Percentiles rank a stretch among this genome's conserved stretches.
Evolutionary conservation across 345 rosid species (phyloP).

Genomic region (Syzygium aqueum): DNA sequence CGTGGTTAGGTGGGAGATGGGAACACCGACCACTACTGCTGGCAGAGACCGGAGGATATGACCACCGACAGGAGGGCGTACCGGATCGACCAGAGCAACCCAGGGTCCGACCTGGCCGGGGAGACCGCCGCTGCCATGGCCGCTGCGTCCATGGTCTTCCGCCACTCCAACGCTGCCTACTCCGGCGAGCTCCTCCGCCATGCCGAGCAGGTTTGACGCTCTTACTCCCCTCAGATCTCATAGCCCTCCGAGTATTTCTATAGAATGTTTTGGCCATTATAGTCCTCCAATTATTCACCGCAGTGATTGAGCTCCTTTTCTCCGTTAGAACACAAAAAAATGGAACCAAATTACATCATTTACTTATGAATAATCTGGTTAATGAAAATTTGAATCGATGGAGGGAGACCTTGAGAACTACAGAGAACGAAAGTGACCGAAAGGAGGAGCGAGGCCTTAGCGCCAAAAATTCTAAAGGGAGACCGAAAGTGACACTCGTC

Average conservation of each 20-base stretch:
- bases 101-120: conserved; percentile 98
- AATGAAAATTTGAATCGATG: neutral
- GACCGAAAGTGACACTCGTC: neutral
- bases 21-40: conserved; percentile 92
- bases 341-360: neutral
- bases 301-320: neutral
- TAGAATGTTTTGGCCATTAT: neutral
- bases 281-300: neutral
- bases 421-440: neutral
- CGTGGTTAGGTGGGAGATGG: conserved; percentile 83
- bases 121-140: conserved; percentile 99
- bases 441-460: neutral
- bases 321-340: neutral
- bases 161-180: conserved; percentile 57
- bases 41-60: conserved; percentile 99
- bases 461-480: neutral
- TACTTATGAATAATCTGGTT: neutral
- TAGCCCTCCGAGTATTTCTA: neutral
- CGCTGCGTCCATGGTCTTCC: conserved; percentile 92
- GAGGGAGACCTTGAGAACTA: neutral
- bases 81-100: conserved; percentile 79
- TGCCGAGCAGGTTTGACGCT: conserved; percentile 57
- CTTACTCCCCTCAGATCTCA: neutral
- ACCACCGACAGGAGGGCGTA: conserved; percentile 92
- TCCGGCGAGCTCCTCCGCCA: conserved; percentile 67